Conservation (phyloP, 2,329 filamentous ascomycete genomes). For the Cadophora sp. region DNA sequence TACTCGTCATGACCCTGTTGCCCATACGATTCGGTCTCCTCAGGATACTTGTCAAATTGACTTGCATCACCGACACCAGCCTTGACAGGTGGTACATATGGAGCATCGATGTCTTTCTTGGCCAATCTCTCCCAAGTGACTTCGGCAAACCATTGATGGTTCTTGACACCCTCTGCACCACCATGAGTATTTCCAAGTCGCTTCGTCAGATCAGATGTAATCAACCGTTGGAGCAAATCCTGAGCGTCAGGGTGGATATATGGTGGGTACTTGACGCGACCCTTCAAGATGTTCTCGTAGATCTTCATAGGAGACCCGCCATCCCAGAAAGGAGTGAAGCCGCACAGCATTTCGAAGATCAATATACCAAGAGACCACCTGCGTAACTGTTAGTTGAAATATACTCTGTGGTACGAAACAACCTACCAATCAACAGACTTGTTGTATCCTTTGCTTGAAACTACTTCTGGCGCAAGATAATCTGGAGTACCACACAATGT, state of each 20-base stretch:
- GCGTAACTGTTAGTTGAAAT: conserved; percentile 30
- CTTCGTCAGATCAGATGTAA: conserved; percentile 94
- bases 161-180: conserved; percentile 91
- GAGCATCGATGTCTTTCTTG: conserved; percentile 97
- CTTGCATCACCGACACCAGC: conserved; percentile 94
- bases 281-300: conserved; percentile 98
- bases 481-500: conserved; percentile 97
- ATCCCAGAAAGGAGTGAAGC: conserved; percentile 99
- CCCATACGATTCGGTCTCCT: conserved; percentile 94
- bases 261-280: conserved; percentile 93
- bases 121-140: conserved; percentile 96
- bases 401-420: conserved; percentile 22
- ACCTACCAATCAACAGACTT: conserved; percentile 98
- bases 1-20: conserved; percentile 82
- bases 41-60: conserved; percentile 97
- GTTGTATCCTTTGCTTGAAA: conserved; percentile 99
- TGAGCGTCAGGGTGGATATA: conserved; percentile 96
- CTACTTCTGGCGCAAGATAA: conserved; percentile 96
- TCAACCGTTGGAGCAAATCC: conserved; percentile 88
- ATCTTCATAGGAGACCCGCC: conserved; percentile 98
- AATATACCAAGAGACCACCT: conserved; percentile 99
- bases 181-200: conserved; percentile 92
- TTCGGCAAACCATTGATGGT: conserved; percentile 94
- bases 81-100: conserved; percentile 94
- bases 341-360: conserved; percentile 99